phyloP scores from a whole-genome alignment of 2,329 filamentous ascomycete genomes.

The Purpureocillium lavendulum region DNA sequence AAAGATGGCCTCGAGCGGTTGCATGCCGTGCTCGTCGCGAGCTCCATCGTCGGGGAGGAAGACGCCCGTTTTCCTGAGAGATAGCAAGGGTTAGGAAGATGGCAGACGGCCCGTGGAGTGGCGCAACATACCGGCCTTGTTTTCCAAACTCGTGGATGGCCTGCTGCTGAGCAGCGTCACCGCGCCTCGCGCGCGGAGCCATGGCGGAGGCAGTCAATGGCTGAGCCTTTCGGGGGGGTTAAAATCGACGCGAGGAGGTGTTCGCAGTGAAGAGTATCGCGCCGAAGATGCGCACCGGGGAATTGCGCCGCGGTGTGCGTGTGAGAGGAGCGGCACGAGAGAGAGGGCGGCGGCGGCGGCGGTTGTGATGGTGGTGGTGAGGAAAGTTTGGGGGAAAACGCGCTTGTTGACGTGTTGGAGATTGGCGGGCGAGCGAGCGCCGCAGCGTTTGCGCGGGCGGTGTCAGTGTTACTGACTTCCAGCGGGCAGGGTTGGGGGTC shows the following conservation, averaged over 20 bases:
- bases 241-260: too few species aligned
- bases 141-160: conserved; percentile 25
- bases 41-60: conserved; percentile 68
- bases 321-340: too few species aligned
- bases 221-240: background rate
- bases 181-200: conserved; percentile 23
- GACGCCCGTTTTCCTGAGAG: conserved; percentile 76
- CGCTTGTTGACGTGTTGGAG: conserved; percentile 11
- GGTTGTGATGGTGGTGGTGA: conserved; percentile 3
- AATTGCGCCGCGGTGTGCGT: too few species aligned
- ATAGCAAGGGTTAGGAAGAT: too few species aligned
- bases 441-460: background rate
- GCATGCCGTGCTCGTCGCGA: conserved; percentile 87
- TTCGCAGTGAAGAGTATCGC: too few species aligned
- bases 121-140: conserved; percentile 26
- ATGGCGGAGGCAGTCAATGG: conserved; percentile 11
- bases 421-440: background rate
- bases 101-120: too few species aligned
- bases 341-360: too few species aligned
- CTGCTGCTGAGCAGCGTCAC: conserved; percentile 20
- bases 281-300: too few species aligned
- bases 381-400: background rate
- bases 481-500: too few species aligned
- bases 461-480: too few species aligned
- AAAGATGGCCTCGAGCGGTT: conserved; percentile 79